Conservation (phyloP, 202 grass and related monocot species). For the Elaeis oleifera region DNA sequence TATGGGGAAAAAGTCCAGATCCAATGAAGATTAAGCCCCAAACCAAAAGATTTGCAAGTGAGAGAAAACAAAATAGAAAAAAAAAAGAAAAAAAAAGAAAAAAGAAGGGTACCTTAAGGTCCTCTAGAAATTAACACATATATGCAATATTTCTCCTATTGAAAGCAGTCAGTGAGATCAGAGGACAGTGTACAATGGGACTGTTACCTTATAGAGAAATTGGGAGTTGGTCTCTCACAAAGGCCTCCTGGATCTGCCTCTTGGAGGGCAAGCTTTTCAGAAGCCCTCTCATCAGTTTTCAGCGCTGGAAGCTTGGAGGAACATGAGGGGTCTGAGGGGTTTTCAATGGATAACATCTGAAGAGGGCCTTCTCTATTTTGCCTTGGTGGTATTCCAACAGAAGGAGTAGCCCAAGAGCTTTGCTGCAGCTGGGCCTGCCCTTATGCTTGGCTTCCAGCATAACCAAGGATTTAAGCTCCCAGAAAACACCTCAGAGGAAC, state of each 20-base stretch:
- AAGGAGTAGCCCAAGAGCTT: conserved; percentile 58
- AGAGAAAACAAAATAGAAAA: not conserved
- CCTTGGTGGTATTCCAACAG: conserved; percentile 29
- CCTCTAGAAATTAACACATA: too few relatives aligned
- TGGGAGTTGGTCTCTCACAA: conserved; percentile 37
- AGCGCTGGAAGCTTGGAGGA: conserved; percentile 25
- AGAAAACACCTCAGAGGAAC: conserved; percentile 13
- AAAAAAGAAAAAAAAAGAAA: not conserved
- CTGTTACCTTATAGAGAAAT: conserved; percentile 92
- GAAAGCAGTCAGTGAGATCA: conserved; percentile 1
- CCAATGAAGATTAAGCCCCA: not conserved
- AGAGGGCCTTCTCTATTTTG: conserved; percentile 37
- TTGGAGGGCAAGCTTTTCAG: conserved; percentile 10
- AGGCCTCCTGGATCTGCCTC: conserved; percentile 32
- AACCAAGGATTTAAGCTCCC: conserved; percentile 39
- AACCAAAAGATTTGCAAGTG: not conserved
- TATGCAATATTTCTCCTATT: conserved; percentile 7
- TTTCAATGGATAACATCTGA: conserved; percentile 90
- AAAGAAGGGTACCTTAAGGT: too few relatives aligned
- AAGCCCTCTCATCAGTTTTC: conserved; percentile 5
- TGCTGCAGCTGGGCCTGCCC: conserved; percentile 67
- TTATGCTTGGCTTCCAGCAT: conserved; percentile 79
- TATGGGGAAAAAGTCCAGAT: too few relatives aligned
- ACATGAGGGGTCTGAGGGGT: conserved; percentile 57
- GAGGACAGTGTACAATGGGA: conserved; percentile 6